Conservation (phyloP, 1,284 basidiomycete genomes). For the Tilletia walkeri region DNA sequence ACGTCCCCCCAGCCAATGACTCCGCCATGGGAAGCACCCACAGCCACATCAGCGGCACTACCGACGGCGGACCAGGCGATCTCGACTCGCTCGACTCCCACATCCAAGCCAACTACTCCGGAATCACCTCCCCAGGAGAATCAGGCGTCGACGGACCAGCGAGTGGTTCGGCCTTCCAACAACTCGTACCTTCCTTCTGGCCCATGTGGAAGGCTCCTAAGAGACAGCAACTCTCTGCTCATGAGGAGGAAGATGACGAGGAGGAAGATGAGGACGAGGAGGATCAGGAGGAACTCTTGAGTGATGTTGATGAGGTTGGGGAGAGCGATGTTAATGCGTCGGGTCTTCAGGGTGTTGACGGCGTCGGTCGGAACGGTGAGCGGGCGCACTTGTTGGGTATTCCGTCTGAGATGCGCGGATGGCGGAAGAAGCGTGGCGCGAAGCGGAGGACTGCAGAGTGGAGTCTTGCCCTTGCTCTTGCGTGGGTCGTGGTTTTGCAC, state of each 20-base stretch:
- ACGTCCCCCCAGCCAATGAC: conserved; percentile 29
- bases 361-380: neutral
- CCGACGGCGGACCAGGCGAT: conserved; percentile 36
- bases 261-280: conserved; percentile 11
- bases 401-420: conserved; percentile 10
- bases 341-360: neutral
- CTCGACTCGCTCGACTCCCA: conserved; percentile 51
- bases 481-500: conserved; percentile 71
- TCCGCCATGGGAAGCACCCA: conserved; percentile 4
- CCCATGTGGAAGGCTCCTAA: conserved; percentile 51
- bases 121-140: conserved; percentile 18
- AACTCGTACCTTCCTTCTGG: conserved; percentile 47
- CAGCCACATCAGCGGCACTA: conserved; percentile 13
- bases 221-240: neutral
- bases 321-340: neutral
- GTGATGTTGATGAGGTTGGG: conserved; percentile 11
- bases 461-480: conserved; percentile 71
- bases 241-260: conserved; percentile 8
- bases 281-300: conserved; percentile 14
- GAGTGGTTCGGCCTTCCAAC: conserved; percentile 45
- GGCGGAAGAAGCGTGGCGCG: conserved; percentile 17
- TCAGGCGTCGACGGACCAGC: conserved; percentile 23
- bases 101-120: conserved; percentile 46
- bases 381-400: neutral
- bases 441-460: conserved; percentile 65